Evolutionary conservation across 768 basidiomycete species (phyloP), one percentile per base, ranked within the genome.

Genomic region (Kwoniella newhampshirensis): DNA sequence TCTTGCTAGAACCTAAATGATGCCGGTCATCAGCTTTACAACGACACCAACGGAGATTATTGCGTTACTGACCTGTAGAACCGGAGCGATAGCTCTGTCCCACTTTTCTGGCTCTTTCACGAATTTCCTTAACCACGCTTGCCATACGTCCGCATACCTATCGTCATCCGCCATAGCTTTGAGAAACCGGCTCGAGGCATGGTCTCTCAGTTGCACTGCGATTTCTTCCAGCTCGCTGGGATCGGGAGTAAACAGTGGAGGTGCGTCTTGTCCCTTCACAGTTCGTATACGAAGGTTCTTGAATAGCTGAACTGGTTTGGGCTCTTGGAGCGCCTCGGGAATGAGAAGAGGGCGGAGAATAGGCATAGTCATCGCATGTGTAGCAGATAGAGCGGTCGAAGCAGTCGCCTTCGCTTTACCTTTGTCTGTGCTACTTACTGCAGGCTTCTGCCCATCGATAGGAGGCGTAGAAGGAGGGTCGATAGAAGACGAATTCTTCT

Each of bases 221-320:
- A 72, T 72, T 49, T 72, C 67, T 2, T 43, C 20, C 20, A 72
- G 39, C 37, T 72, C 62, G 4, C 36, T 48, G 8, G 70, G 56
- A 11, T 43, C 61, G 0, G 70, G 70, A 12, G 27, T 17, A 48
- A 67, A 67, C 15, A 43, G 11, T 4, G 68, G 62, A 4, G 62
- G 63, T 12, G 43, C 25, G 2, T 49, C 18, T 26, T 53, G 52
- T 6, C 47, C 59, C 15, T 59, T 55, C 4, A 47, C 35, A 0
- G 21, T 37, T 17, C 52, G 43, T 7, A 27, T 30, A 20, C 67
- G 54, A 0, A 72, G 54, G 46, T 55, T 51, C 25, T 65, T 72
- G 54, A 66, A 72, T 17, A 72, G 37, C 5, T 25, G 25, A 1
- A 37, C 47, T 0, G 66, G 64, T 50, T 57, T 66, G 12, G 25